phyloP scores from a whole-genome alignment of 495 filamentous ascomycete genomes.

The Annulohypoxylon maeteangense region DNA sequence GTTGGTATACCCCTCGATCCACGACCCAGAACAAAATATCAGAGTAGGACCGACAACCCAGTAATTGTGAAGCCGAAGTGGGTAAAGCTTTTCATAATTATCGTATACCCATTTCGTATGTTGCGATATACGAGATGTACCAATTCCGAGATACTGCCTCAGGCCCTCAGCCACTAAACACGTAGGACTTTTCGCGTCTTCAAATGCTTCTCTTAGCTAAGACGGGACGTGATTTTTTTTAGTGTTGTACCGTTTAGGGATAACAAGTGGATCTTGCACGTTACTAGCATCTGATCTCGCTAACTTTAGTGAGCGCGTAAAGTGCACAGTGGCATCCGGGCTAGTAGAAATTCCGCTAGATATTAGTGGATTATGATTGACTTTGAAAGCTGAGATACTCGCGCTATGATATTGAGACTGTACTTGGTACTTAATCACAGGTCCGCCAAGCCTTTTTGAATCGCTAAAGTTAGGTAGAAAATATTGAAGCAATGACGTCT shows the following conservation, averaged over 20 bases:
- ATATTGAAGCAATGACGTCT: not conserved
- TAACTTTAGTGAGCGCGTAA: conserved; percentile 1
- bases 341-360: conserved; percentile 19
- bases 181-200: conserved; percentile 10
- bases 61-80: not conserved
- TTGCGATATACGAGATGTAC: conserved; percentile 2
- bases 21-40: not conserved
- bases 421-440: not conserved
- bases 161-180: conserved; percentile 1
- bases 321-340: not conserved
- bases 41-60: not conserved
- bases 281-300: conserved; percentile 5
- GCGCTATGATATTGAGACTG: not conserved
- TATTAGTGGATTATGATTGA: not conserved
- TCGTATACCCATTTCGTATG: not conserved
- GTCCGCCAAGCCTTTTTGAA: not conserved
- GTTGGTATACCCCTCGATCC: not conserved
- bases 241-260: not conserved
- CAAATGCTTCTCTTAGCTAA: not conserved
- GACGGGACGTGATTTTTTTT: conserved; percentile 2
- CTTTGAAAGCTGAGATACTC: not conserved
- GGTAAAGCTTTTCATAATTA: not conserved
- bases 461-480: not conserved
- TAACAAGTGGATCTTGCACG: conserved; percentile 1
- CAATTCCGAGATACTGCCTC: not conserved